Conservation (phyloP, 768 basidiomycete species). For the Pholiota conissans region DNA sequence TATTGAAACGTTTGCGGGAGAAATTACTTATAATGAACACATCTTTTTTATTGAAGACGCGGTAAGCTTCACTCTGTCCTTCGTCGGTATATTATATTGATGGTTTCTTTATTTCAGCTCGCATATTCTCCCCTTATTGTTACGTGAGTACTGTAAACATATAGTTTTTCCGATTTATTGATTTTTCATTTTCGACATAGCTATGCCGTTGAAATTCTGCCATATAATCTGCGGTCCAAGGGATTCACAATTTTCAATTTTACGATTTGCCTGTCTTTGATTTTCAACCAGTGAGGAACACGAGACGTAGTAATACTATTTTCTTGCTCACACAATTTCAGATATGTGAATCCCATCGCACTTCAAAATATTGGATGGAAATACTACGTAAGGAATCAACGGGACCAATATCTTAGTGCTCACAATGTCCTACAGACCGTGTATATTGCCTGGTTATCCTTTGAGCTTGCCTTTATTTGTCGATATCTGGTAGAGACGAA, state of each 20-base stretch:
- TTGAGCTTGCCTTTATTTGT: slow-evolving; percentile 50
- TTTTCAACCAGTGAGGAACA: slow-evolving; percentile 58
- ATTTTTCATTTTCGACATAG: slow-evolving; percentile 2
- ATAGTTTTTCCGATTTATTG: no score
- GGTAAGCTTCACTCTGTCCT: neutral
- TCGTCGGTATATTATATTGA: neutral
- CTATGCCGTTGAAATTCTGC: slow-evolving; percentile 30
- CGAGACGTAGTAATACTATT: neutral
- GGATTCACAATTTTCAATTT: slow-evolving; percentile 67
- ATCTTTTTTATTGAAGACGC: neutral
- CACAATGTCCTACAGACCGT: slow-evolving; percentile 27
- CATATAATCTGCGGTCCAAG: slow-evolving; percentile 55
- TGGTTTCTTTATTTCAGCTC: slow-evolving; percentile 14
- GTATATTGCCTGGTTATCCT: slow-evolving; percentile 56
- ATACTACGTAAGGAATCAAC: slow-evolving; percentile 51
- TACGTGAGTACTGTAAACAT: slow-evolving; percentile 21
- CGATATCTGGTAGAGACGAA: slow-evolving; percentile 58
- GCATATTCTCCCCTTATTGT: slow-evolving; percentile 34
- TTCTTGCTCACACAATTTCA: neutral
- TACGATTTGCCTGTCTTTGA: slow-evolving; percentile 55
- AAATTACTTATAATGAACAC: neutral
- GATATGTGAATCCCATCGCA: slow-evolving; percentile 50
- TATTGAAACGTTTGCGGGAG: no score
- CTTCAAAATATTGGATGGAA: slow-evolving; percentile 57
- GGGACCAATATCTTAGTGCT: no score